These are phyloP conservation scores for Omphalotus guepiniiformis DNA, from an alignment of 768 basidiomycete genomes.

Conservation along the genomic window DNA sequence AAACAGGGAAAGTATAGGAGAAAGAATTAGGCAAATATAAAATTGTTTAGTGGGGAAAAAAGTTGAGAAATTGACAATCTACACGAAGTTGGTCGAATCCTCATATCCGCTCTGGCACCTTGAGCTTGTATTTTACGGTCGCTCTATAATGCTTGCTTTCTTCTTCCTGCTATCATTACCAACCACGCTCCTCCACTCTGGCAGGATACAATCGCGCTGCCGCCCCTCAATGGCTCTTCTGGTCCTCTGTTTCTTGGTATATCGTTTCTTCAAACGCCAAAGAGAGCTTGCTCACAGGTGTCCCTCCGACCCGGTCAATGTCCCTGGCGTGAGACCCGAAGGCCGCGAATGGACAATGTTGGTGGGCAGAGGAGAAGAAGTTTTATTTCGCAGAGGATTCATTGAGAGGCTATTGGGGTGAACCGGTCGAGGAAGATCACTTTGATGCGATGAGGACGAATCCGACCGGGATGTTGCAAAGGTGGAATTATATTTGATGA, in stretches of 20 bases:
- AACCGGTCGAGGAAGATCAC: constrained; percentile 31
- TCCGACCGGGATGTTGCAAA: constrained; percentile 53
- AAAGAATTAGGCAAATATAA: no score
- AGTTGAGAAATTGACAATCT: no score
- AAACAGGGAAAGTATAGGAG: no score
- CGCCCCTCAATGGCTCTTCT: constrained; percentile 53
- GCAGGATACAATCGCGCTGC: constrained; percentile 1
- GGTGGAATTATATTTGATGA: no score
- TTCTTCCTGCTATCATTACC: background rate
- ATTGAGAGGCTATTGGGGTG: constrained; percentile 53
- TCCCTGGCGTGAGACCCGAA: constrained; percentile 46
- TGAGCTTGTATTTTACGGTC: no score
- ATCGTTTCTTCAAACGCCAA: constrained; percentile 61
- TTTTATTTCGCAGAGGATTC: constrained; percentile 89
- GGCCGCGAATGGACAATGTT: constrained; percentile 71
- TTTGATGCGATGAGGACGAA: constrained; percentile 10
- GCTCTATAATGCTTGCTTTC: no score
- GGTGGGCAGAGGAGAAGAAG: constrained; percentile 70
- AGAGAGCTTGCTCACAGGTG: constrained; percentile 68
- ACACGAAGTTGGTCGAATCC: no score
- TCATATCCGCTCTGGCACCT: no score
- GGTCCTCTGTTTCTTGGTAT: constrained; percentile 68
- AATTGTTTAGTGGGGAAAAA: no score
- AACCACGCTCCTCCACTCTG: constrained; percentile 4
- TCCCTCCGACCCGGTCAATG: constrained; percentile 50